Conservation (phyloP, 1,284 basidiomycete species). For the Leccinum subrobustum region DNA sequence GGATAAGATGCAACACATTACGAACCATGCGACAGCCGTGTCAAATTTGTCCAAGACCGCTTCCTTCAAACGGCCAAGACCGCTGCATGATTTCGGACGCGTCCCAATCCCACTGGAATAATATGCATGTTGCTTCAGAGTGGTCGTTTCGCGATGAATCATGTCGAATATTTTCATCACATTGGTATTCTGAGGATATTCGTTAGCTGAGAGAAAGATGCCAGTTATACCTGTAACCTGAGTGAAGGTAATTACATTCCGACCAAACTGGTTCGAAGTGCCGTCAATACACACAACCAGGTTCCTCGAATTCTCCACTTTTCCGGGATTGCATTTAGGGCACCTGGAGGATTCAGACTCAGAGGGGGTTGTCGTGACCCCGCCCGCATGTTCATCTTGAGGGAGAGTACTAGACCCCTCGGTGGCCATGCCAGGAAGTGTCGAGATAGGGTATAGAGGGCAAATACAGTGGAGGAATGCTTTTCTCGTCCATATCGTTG, state of each 20-base stretch:
- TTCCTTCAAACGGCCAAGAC: slow-evolving; percentile 19
- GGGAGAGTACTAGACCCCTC: not conserved
- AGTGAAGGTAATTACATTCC: slow-evolving; percentile 16
- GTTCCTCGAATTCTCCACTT: slow-evolving; percentile 19
- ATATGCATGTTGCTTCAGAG: slow-evolving; percentile 30
- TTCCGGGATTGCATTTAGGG: slow-evolving; percentile 9
- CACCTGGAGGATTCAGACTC: slow-evolving; percentile 4
- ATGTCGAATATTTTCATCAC: slow-evolving; percentile 35
- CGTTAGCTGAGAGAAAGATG: slow-evolving; percentile 5
- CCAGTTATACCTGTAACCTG: not conserved
- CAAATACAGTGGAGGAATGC: not conserved
- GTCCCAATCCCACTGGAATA: slow-evolving; percentile 43
- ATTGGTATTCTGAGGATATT: slow-evolving; percentile 34
- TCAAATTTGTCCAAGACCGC: slow-evolving; percentile 26
- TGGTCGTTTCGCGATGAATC: slow-evolving; percentile 20
- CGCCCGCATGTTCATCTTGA: too few relatives aligned
- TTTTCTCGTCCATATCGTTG: not conserved
- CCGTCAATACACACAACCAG: slow-evolving; percentile 32
- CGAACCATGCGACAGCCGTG: slow-evolving; percentile 29
- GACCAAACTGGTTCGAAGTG: slow-evolving; percentile 30
- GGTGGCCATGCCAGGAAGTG: not conserved
- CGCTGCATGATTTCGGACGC: slow-evolving; percentile 23
- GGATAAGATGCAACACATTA: not conserved
- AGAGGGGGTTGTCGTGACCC: not conserved
- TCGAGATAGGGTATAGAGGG: not conserved